These are phyloP conservation scores for Aureobasidium sp. DNA, from an alignment of 2,329 filamentous ascomycete species.

Conservation along the genomic window DNA sequence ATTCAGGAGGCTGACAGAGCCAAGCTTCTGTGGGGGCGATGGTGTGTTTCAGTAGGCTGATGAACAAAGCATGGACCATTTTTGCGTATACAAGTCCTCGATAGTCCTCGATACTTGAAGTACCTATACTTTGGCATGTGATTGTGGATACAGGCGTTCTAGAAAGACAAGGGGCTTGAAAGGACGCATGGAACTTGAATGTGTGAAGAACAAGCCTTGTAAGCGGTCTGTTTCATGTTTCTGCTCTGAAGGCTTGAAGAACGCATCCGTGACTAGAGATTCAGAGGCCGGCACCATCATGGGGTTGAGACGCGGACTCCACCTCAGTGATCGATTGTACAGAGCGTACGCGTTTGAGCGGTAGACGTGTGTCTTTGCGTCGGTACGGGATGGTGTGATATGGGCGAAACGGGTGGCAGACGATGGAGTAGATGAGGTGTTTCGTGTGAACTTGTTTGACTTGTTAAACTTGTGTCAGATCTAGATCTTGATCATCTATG, in stretches of 20 bases:
- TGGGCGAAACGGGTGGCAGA: neutral
- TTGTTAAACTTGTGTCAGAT: neutral
- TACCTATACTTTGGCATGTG: neutral
- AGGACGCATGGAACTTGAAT: neutral
- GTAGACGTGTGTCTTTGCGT: neutral
- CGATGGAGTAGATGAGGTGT: neutral
- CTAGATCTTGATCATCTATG: neutral
- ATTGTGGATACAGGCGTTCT: neutral
- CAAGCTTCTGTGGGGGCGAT: neutral
- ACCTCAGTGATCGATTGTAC: neutral
- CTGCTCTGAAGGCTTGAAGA: neutral
- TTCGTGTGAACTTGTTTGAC: neutral
- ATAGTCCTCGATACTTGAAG: too few species aligned
- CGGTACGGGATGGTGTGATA: neutral
- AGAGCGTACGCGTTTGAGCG: neutral
- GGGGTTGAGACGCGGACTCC: neutral
- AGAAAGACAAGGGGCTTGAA: neutral
- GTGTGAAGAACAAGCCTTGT: neutral
- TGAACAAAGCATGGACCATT: neutral
- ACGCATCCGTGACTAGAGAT: neutral
- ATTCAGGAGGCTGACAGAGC: neutral
- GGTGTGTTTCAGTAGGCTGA: neutral
- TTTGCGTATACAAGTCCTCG: neutral
- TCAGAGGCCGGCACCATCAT: neutral
- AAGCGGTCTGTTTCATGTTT: neutral